A percentile compares a stretch with the other conserved stretches of the same genome.
phyloP scores from a whole-genome alignment of 768 basidiomycete genomes.

The Pisolithus marmoratus region DNA sequence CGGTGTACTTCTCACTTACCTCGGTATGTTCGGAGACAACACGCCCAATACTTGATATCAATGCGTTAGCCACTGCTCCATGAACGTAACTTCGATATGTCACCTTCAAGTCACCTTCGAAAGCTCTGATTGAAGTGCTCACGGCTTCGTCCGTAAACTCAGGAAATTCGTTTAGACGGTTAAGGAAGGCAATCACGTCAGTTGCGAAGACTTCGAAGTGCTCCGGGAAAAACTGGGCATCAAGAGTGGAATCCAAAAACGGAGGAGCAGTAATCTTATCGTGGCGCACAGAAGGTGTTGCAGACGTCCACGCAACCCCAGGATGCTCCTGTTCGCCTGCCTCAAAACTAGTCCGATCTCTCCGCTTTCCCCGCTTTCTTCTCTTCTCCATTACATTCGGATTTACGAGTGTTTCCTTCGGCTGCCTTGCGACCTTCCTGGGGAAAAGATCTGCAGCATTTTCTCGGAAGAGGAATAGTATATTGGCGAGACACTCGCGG shows the following conservation, averaged over 20 bases:
- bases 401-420: constrained; percentile 33
- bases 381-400: constrained; percentile 20
- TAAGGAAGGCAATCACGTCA: constrained; percentile 64
- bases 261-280: constrained; percentile 47
- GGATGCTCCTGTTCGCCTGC: constrained; percentile 18
- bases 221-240: constrained; percentile 60
- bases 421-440: constrained; percentile 47
- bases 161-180: constrained; percentile 72
- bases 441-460: constrained; percentile 77
- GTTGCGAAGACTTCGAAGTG: constrained; percentile 57
- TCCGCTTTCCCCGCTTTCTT: constrained; percentile 18
- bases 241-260: constrained; percentile 49
- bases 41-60: constrained; percentile 62
- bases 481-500: constrained; percentile 60
- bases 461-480: constrained; percentile 66
- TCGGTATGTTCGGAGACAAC: constrained; percentile 59
- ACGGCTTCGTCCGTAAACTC: constrained; percentile 71
- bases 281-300: not conserved
- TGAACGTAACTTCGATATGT: constrained; percentile 1
- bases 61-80: not conserved
- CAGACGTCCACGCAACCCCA: not conserved
- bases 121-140: constrained; percentile 61
- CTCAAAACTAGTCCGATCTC: not conserved
- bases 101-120: constrained; percentile 67
- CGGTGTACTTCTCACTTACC: constrained; percentile 31